Base-by-base conservation (phyloP, 23 red algal genomes). In the Cyanidium caldarium region DNA sequence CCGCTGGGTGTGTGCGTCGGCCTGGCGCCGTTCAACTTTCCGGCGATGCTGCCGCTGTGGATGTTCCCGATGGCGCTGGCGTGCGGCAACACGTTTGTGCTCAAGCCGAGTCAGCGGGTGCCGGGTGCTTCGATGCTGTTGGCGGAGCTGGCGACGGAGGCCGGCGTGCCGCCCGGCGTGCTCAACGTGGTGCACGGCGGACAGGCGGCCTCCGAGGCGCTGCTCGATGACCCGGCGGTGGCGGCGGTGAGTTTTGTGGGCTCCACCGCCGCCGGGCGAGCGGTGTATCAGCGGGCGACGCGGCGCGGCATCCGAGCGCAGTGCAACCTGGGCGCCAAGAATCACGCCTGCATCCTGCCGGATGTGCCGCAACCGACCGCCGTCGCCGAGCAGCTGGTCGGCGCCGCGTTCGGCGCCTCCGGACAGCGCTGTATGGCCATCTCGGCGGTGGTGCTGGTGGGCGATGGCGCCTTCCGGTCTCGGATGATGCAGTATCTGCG, bases 381-480 rank as follows among this genome's bases (percentile, higher is more conserved):
- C 2, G n/a, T n/a, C n/a, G 29, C 44, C 35, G 42, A 69, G 21
- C 28, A 34, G 42, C 61, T 79, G 37, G 28, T 68, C 13, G 75
- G 75, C 42, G 75, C 75, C 30, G 75, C 75, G 57, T 79, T 79
- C 68, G 75, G 75, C 37, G 75, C 75, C 2, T 57, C 35, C 40
- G 75, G 75, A 19, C 75, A 79, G 57, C 46, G 75, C 23, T 79
- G 75, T 42, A 79, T 79, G 75, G 75, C 75, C 16, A 17, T 79
- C n/a, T 57, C 41, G 1, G 66, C 45, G 29, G 75, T 20, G 65
- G 75, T 79, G 33, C 40, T 79, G 26, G 75, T 79, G 23, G 75
- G 75, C 39, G 75, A 69, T 14, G 34, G 21, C 16, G 58, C 39
- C n/a, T n/a, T n/a, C n/a, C n/a, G n/a, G n/a, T n/a, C n/a, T 2